phyloP scores from a whole-genome alignment of 2,329 filamentous ascomycete genomes.

The Raffaelea albimanens region DNA sequence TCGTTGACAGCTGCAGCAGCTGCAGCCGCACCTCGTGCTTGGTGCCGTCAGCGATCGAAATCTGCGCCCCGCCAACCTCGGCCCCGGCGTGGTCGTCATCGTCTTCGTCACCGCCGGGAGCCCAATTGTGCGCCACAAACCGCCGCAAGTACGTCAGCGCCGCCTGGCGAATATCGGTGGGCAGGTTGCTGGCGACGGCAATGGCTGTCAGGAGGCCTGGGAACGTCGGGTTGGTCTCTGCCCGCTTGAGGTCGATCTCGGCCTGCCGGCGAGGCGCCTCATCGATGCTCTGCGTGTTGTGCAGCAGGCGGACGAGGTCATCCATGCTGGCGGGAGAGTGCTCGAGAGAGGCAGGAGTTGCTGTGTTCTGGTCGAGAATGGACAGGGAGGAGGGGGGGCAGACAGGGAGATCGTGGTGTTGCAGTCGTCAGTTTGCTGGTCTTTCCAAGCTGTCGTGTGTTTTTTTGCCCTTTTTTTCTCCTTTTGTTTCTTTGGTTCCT shows the following conservation, averaged over 20 bases:
- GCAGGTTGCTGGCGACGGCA: conserved; percentile 64
- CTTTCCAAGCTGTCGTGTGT: too few species aligned
- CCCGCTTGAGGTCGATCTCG: conserved; percentile 69
- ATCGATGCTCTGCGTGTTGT: conserved; percentile 71
- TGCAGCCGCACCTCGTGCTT: conserved; percentile 65
- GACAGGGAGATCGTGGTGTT: too few species aligned
- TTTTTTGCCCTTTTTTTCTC: too few species aligned
- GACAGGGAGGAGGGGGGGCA: too few species aligned
- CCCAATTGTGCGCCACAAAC: conserved; percentile 82
- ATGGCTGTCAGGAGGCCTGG: conserved; percentile 73
- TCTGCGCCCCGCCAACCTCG: conserved; percentile 12
- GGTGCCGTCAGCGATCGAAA: conserved; percentile 62
- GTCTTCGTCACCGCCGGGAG: conserved; percentile 61
- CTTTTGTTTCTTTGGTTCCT: too few species aligned
- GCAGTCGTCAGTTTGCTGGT: too few species aligned
- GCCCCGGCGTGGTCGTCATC: conserved; percentile 55
- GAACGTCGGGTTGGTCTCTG: conserved; percentile 61
- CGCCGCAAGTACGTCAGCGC: conserved; percentile 71
- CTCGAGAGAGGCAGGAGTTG: background rate
- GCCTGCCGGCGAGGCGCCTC: conserved; percentile 75
- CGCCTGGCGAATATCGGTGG: conserved; percentile 69
- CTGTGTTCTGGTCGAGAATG: too few species aligned
- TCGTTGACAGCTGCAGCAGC: conserved; percentile 69
- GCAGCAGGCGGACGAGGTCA: conserved; percentile 80
- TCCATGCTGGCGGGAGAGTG: conserved; percentile 54